These are phyloP conservation scores for Prunus dulcis DNA, from an alignment of 306 rosid species.

Conservation along the genomic window DNA sequence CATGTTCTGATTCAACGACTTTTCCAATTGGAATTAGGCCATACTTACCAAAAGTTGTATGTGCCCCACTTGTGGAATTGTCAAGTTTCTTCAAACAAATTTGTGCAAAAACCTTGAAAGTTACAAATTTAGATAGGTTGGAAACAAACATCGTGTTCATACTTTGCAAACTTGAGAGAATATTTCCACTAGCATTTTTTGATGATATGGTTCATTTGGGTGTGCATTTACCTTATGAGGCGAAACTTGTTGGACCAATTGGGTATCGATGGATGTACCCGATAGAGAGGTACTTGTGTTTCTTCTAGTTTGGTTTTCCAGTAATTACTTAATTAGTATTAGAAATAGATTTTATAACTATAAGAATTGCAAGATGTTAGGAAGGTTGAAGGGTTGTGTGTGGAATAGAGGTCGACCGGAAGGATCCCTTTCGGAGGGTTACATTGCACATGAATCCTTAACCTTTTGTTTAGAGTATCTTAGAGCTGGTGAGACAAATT, in stretches of 20 bases:
- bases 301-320: no score
- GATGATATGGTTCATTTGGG: slow-evolving; percentile 1
- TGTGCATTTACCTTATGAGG: not conserved
- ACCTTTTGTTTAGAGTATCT: not conserved
- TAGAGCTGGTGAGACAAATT: not conserved
- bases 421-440: slow-evolving; percentile 11
- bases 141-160: not conserved
- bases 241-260: not conserved
- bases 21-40: not conserved
- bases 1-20: not conserved
- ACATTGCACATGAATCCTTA: not conserved
- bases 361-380: not conserved
- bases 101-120: not conserved
- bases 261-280: not conserved
- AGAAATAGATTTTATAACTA: no score
- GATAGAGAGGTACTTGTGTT: not conserved
- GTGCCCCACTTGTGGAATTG: not conserved
- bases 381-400: not conserved
- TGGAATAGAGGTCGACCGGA: not conserved
- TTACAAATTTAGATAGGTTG: not conserved
- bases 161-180: slow-evolving; percentile 7
- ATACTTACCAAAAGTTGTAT: not conserved
- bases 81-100: not conserved
- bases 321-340: no score
- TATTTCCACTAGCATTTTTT: not conserved